phyloP scores from a whole-genome alignment of 2,329 filamentous ascomycete genomes.

The Peltaster fructicola region DNA sequence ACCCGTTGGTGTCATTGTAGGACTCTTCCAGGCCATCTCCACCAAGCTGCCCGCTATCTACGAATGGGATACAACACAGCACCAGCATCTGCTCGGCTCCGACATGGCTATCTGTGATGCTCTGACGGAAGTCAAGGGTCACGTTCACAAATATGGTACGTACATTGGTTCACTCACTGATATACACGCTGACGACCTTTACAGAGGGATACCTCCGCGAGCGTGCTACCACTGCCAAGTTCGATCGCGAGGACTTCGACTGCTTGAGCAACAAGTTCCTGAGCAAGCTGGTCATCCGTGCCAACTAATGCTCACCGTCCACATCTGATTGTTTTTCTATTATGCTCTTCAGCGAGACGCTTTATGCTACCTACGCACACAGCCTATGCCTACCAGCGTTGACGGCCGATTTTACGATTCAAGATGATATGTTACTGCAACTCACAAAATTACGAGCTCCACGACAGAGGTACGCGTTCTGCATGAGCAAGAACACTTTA shows the following conservation, averaged over 20 bases:
- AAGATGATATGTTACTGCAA: no score
- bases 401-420: no score
- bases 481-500: no score
- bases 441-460: no score
- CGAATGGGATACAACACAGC: conserved; percentile 86
- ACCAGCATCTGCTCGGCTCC: conserved; percentile 78
- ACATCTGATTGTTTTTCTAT: no score
- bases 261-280: conserved; percentile 94
- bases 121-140: conserved; percentile 85
- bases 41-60: conserved; percentile 85
- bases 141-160: conserved; percentile 89
- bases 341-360: no score
- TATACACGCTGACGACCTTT: no score
- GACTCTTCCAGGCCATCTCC: conserved; percentile 92
- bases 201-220: conserved; percentile 73
- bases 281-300: conserved; percentile 87
- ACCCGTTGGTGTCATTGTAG: conserved; percentile 88
- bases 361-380: no score
- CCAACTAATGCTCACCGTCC: no score
- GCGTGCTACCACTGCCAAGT: conserved; percentile 55
- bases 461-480: no score
- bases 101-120: conserved; percentile 86
- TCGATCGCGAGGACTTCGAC: conserved; percentile 85
- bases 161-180: conserved; percentile 9
- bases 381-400: no score